phyloP scores from a whole-genome alignment of 495 filamentous ascomycete species.

The Tuber melanosporum region DNA sequence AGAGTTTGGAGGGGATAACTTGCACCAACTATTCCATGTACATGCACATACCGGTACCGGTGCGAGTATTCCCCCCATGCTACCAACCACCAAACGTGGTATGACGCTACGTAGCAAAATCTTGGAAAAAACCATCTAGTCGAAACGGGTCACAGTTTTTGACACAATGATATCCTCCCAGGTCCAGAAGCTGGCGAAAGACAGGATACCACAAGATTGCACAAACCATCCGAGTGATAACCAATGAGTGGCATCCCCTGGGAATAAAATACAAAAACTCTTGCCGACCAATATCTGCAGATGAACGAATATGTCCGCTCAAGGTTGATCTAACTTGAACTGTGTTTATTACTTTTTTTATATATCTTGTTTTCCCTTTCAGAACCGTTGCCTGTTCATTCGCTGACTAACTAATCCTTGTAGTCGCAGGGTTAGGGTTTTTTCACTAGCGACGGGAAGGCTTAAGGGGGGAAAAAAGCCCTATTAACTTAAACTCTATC shows the following conservation, averaged over 20 bases:
- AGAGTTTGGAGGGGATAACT: no score
- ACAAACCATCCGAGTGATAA: background rate
- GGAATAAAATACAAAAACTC: background rate
- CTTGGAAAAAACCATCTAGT: background rate
- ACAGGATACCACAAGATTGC: background rate
- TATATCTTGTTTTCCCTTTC: background rate
- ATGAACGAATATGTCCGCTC: background rate
- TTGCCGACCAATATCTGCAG: background rate
- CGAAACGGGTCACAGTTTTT: background rate
- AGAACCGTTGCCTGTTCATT: background rate
- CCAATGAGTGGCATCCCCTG: background rate
- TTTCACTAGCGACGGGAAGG: background rate
- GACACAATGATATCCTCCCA: background rate
- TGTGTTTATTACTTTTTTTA: background rate
- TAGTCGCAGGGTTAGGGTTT: background rate
- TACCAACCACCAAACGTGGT: no score
- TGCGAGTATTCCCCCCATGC: no score
- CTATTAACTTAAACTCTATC: background rate
- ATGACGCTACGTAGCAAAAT: no score
- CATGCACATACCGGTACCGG: no score
- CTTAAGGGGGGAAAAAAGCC: background rate
- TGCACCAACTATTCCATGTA: no score
- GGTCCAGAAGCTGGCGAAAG: background rate
- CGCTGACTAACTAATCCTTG: background rate
- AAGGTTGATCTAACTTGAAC: background rate